A percentile compares a stretch with the other conserved stretches of the same genome.
phyloP scores from a whole-genome alignment of 2,329 filamentous ascomycete species.

The Xylaria arbuscula region DNA sequence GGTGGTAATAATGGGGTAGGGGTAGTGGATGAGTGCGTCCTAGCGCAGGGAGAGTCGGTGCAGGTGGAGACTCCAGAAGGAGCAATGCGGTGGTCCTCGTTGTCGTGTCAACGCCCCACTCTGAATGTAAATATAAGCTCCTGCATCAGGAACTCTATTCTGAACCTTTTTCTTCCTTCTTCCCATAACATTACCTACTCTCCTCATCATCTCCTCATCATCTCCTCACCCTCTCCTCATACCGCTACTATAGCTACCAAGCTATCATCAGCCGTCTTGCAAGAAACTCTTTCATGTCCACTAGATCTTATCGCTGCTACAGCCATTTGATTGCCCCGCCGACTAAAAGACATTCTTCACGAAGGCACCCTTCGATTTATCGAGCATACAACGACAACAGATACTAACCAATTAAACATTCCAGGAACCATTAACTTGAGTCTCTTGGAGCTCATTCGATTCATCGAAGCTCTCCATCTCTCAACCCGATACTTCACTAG shows the following conservation, averaged over 20 bases:
- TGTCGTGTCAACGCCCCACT: constrained; percentile 43
- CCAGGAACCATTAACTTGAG: constrained; percentile 70
- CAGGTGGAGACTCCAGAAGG: neutral
- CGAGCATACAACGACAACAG: constrained; percentile 56
- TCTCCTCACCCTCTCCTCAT: constrained; percentile 33
- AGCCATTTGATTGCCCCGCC: constrained; percentile 61
- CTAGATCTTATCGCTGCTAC: constrained; percentile 61
- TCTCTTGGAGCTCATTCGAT: constrained; percentile 68
- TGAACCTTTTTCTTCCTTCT: constrained; percentile 39
- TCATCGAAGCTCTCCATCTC: constrained; percentile 51
- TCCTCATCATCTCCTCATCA: too few relatives aligned
- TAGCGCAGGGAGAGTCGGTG: neutral
- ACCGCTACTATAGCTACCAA: constrained; percentile 38
- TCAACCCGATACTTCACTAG: constrained; percentile 52
- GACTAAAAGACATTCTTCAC: constrained; percentile 58
- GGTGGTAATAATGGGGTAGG: neutral
- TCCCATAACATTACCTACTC: constrained; percentile 39
- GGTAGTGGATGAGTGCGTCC: too few relatives aligned
- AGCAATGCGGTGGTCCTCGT: constrained; percentile 11
- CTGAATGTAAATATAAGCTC: constrained; percentile 46
- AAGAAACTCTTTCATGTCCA: constrained; percentile 54
- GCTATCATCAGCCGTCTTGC: constrained; percentile 46
- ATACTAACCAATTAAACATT: constrained; percentile 59
- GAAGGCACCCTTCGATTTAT: constrained; percentile 60
- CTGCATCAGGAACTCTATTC: constrained; percentile 35